Base-by-base conservation (phyloP, 2,329 filamentous ascomycete genomes). In the Dryadomyces quercus-mongolicae region DNA sequence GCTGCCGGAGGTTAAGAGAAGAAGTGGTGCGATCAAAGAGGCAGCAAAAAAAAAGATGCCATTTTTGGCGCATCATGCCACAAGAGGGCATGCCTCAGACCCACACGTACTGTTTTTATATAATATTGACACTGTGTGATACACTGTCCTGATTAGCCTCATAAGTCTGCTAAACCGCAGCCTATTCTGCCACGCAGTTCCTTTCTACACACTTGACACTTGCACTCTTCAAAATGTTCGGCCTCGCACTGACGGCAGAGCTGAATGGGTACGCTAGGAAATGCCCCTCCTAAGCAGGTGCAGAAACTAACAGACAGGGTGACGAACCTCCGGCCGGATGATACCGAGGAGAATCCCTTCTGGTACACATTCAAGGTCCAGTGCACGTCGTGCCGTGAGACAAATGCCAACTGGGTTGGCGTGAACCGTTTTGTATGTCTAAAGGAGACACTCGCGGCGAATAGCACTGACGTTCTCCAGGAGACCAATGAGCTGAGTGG, bases 331-430 rank as follows among this genome's bases (percentile, higher is more conserved):
- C 84, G 84, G 55, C 93, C 93, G 8, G 76, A 84, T 61, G 93
- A 98, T 68, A 89, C 84, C 7, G 74, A 84, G 62, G 87, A 88
- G 18, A 80, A 78, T 56, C 88, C 90, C 4, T 98, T 96, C 74
- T 95, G 86, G 78, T 98, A 95, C 73, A 96, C 88, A 51, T 97
- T 98, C 80, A 93, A 87, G 67, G 92, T 98, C 40, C 88, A 96
- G 74, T 98, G 93, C 72, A 96, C 89, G n/a, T 95, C 91, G 54
- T 98, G 93, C 70, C 84, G 90, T 57, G 93, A 98, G 69, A 84
- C 78, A 1, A 91, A 98, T 67, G 79, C 86, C 12, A 98, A 96
- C 63, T 84, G 81, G 72, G 82, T 98, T 52, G 85, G 84, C 55
- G 81, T 97, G 59, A 95, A 80, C 71, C 86, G 92, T 59, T 95